Percentiles rank a stretch among this genome's conserved stretches.
phyloP scores from a whole-genome alignment of 2,329 filamentous ascomycete genomes.

The Cercospora brassicicola region DNA sequence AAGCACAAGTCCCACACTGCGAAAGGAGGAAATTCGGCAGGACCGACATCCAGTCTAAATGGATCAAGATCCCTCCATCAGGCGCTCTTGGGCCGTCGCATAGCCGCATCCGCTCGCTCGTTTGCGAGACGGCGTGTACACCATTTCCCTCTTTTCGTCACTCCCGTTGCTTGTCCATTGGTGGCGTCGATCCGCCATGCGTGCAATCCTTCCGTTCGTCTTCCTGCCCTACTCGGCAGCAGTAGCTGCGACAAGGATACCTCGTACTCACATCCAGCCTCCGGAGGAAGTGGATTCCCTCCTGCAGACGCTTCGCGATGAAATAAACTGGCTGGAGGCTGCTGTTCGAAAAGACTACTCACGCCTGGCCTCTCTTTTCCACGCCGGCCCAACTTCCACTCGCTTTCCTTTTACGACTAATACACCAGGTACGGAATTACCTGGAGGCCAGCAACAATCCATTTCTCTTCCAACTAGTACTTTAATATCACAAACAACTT shows the following conservation, averaged over 20 bases:
- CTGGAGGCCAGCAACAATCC: slow-evolving; percentile 3
- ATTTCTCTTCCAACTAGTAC: slow-evolving; percentile 15
- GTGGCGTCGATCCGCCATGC: slow-evolving; percentile 20
- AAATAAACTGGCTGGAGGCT: slow-evolving; percentile 25
- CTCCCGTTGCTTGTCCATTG: slow-evolving; percentile 17
- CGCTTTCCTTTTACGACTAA: slow-evolving; percentile 15
- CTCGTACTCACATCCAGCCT: slow-evolving; percentile 22
- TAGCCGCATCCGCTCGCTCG: slow-evolving; percentile 19
- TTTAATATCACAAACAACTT: slow-evolving; percentile 21
- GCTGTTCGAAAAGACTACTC: slow-evolving; percentile 22
- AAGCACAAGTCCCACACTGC: neutral
- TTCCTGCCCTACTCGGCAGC: slow-evolving; percentile 22
- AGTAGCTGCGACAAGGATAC: slow-evolving; percentile 31
- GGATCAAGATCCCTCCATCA: slow-evolving; percentile 17
- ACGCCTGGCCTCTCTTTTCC: slow-evolving; percentile 21
- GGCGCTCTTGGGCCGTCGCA: slow-evolving; percentile 14
- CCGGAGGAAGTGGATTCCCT: slow-evolving; percentile 11
- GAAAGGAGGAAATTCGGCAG: slow-evolving; percentile 22
- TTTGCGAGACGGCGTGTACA: slow-evolving; percentile 22
- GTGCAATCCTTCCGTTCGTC: slow-evolving; percentile 30
- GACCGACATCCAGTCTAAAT: slow-evolving; percentile 17
- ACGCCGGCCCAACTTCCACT: slow-evolving; percentile 13
- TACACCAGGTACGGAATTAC: slow-evolving; percentile 1
- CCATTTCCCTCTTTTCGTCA: slow-evolving; percentile 14
- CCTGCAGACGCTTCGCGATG: slow-evolving; percentile 18